Evolutionary conservation across 176 grass and related monocot species (phyloP), one percentile per base, ranked within the genome.

Genomic region (Canna indica): DNA sequence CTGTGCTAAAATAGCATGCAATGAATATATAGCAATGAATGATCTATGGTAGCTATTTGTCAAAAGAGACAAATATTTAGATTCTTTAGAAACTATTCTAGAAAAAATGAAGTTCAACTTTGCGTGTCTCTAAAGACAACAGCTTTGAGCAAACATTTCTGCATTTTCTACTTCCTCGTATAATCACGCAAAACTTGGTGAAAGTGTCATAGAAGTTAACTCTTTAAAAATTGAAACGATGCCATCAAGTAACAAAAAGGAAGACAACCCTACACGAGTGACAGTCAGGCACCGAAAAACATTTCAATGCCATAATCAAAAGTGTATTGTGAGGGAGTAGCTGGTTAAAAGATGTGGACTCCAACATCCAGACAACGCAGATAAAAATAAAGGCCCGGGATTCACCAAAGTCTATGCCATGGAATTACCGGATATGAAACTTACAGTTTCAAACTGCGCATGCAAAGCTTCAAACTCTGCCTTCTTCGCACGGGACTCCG

Each of bases 371-470:
- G 24, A 56, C 22, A 56, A 3, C 2, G 12, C 12, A 31, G 3
- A 29, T 13, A 14, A 60, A 60, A 60, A 10, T 2, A 14, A 28
- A 8, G 57, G 2, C 25, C 7, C 27, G 2, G 57, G 27, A 15
- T 60, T 39, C 16, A 14, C 1, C 18, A 68, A 68, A 24, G 0
- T 26, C 35, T 14, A 68, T 26, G 22, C 4, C 3, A 44, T 50
- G 28, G 24, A 70, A 25, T 16, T 46, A 44, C 25, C 36, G 3
- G 28, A 27, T 13, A 81, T 57, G 46, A 15, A 73, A 67, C 94
- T 90, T 83, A 99, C 94, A 3, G 84, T 77, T 31, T 99, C 89
- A 56, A 87, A 7, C 56, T 83, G 75, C 50, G 84, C 77, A 47
- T 90, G 45, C 61, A 79, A 35, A 20, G 63, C 86, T 75, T 82